Base-by-base conservation (phyloP, 1,139 yeast genomes). In the Taphrina deformans region DNA sequence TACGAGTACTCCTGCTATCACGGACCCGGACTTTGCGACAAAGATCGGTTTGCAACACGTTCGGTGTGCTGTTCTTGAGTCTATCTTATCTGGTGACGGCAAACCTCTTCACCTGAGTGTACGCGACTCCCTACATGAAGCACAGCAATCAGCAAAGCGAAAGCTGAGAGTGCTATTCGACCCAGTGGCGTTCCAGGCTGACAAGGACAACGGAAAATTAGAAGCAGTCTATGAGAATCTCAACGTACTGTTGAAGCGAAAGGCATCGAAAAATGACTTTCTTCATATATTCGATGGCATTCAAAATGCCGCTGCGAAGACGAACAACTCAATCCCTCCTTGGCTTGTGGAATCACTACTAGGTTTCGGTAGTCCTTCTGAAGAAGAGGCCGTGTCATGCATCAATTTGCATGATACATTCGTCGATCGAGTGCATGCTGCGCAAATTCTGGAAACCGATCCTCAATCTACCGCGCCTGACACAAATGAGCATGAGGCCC, bases 31-130 rank as follows among this genome's bases (percentile, higher is more conserved):
- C n/a, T 51, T 51, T 52, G 50, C 65, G 40, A 67, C 66, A 52
- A 67, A 67, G 26, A 35, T 67, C 1, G 74, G 73, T 6, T 55
- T 76, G 7, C 66, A 69, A 12, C 63, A 62, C 18, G 35, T 75
- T 1, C 70, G 76, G 6, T 67, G 76, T 14, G 73, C 73, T 1
- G 66, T 68, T 21, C 65, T 76, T 6, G 71, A 69, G n/a, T 68
- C 70, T 16, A 68, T 73, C 7, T 48, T 68, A 21, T 71, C 70
- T 65, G 69, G 68, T 24, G 64, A 69, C 21, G 66, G 67, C 40
- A 51, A 55, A 4, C 65, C 68, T 12, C 48, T 70, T 27, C 52
- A 44, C 35, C 48, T 21, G 2, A 24, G 23, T 4, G 44, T 21
- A 18, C 50, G 14, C 7, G 55, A 52, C 9, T 51, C 26, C 16